Evolutionary conservation across 331 rosid genomes (phyloP), one percentile per base, ranked within the genome.

Genomic region (Pyrus hybrid): DNA sequence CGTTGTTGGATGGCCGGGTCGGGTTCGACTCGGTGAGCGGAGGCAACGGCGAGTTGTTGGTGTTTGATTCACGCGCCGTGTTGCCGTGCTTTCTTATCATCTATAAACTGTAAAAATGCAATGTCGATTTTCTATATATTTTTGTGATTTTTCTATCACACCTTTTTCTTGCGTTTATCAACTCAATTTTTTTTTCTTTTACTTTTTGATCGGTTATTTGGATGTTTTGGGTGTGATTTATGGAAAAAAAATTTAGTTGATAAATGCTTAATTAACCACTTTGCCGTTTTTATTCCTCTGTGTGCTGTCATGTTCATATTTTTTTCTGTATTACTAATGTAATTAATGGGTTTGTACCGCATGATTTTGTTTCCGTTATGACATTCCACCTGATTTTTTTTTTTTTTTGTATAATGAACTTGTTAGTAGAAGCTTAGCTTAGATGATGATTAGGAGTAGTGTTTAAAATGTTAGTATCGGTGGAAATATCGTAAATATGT

Each of bases 71-170:
- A 74, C 93, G 96, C 71, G 95, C 99, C 41, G 97, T 94, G 9
- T 86, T 94, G 68, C 96, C 99, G 5, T 94, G 99, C 84, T 94
- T 94, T 82, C 93, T 94, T 29, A 90, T 94, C 83, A 87, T 92
- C 81, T 94, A 94, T 81, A 90, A 85, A 86, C 73, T 94, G 97
- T 91, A 94, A 88, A 90, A 85, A 88, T 54, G 11, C n/a, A 25
- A 77, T 74, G 11, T 54, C 26, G 13, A 0, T 22, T 25, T 66
- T 9, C 47, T 58, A 75, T 76, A 74, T 74, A 63, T 80, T 20
- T 41, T 58, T 73, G 13, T 41, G 45, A 41, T 4, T 4, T 37
- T 41, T 70, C 77, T 75, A 73, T 57, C 64, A 80, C 67, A 17
- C 58, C 23, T 73, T 80, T 57, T 76, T 28, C 67, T 77, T 75